Conservation (phyloP, 192 early-diverging fungal genomes). For the Coemansia sp. region DNA sequence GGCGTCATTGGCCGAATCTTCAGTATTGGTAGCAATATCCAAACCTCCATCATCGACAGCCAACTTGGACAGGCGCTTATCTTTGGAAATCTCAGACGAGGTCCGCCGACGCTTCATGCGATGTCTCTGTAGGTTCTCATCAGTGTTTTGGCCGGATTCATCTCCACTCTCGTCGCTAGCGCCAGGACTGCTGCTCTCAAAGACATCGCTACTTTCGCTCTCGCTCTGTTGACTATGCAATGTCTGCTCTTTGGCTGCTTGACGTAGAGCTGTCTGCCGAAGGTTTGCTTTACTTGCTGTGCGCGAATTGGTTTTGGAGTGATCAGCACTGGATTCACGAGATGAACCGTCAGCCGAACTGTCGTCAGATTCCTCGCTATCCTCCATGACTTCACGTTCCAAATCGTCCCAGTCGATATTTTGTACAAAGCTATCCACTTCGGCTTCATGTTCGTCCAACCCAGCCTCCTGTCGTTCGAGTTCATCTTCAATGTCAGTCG, state of each 20-base stretch:
- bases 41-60: conserved; percentile 29
- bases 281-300: conserved; percentile 8
- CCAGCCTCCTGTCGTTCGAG: conserved; percentile 53
- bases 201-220: conserved; percentile 32
- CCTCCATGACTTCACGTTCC: conserved; percentile 56
- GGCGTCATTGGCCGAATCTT: conserved; percentile 13
- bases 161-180: conserved; percentile 36
- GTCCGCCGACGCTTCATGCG: conserved; percentile 32
- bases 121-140: conserved; percentile 3
- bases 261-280: conserved; percentile 24
- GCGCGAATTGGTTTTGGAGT: conserved; percentile 15
- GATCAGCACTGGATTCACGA: conserved; percentile 6
- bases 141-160: conserved; percentile 25
- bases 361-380: conserved; percentile 49
- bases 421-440: conserved; percentile 58
- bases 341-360: conserved; percentile 3
- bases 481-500: conserved; percentile 50
- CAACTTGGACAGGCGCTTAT: conserved; percentile 16
- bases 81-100: conserved; percentile 5
- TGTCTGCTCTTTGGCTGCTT: conserved; percentile 23
- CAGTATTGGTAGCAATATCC: conserved; percentile 30
- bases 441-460: conserved; percentile 52
- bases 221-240: conserved; percentile 9
- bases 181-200: conserved; percentile 19
- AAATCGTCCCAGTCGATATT: conserved; percentile 57